A percentile compares a stretch with the other conserved stretches of the same genome.
Conservation (phyloP, 2,329 filamentous ascomycete species). For the Rhynchosporium graminicola region DNA sequence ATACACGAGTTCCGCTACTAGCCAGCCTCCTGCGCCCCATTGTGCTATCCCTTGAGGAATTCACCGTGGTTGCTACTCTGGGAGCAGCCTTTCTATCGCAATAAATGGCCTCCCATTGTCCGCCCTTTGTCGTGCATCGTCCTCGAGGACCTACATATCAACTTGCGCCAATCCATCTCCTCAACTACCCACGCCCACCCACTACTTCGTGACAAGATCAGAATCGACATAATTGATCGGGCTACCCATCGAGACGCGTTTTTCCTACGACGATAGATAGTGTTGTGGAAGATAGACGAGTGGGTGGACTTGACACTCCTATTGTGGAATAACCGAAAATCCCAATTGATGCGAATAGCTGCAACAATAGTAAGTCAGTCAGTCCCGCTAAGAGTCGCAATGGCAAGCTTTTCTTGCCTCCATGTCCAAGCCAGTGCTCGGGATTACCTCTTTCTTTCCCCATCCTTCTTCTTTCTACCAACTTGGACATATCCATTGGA, state of each 20-base stretch:
- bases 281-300: conserved; percentile 15
- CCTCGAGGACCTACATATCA: conserved; percentile 26
- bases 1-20: conserved; percentile 4
- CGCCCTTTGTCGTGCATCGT: conserved; percentile 26
- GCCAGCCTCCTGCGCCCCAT: background rate
- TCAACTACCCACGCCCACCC: conserved; percentile 15
- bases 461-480: background rate
- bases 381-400: conserved; percentile 7
- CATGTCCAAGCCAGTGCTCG: background rate
- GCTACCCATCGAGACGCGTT: conserved; percentile 21
- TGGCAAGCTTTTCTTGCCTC: background rate
- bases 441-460: background rate
- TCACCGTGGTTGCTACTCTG: conserved; percentile 20
- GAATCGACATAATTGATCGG: conserved; percentile 13
- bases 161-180: conserved; percentile 25
- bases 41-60: conserved; percentile 24
- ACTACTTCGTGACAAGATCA: conserved; percentile 19
- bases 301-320: conserved; percentile 18
- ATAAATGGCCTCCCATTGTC: conserved; percentile 33
- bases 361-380: conserved; percentile 31
- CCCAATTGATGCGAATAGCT: conserved; percentile 19
- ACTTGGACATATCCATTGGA: background rate
- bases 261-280: conserved; percentile 4
- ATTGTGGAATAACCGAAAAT: conserved; percentile 15
- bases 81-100: conserved; percentile 22